Conservation (phyloP, 2,329 filamentous ascomycete genomes). For the Penicillium sp. region DNA sequence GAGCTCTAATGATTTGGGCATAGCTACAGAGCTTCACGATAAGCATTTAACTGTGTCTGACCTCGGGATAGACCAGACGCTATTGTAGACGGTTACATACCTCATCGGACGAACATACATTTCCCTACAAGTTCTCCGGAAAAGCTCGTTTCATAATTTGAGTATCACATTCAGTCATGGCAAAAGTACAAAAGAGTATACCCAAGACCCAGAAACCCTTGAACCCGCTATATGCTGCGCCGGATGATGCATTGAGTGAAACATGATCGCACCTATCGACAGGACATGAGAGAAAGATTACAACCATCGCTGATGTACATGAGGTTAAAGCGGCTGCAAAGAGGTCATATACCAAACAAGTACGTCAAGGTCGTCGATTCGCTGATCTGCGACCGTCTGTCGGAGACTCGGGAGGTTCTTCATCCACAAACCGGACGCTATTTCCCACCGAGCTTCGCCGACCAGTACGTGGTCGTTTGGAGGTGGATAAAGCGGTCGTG, state of each 20-base stretch:
- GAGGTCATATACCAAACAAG: constrained; percentile 13
- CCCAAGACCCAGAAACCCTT: constrained; percentile 10
- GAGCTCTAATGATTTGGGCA: neutral
- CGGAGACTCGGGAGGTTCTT: constrained; percentile 40
- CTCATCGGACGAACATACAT: neutral
- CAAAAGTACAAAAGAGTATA: constrained; percentile 19
- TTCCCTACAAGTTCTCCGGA: neutral
- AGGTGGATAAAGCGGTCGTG: constrained; percentile 20
- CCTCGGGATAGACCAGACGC: neutral
- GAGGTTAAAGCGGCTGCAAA: neutral
- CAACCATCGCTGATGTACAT: constrained; percentile 21
- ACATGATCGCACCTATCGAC: constrained; percentile 13
- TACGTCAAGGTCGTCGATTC: constrained; percentile 29
- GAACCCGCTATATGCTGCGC: constrained; percentile 23
- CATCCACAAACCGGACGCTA: constrained; percentile 42
- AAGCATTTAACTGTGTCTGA: constrained; percentile 1
- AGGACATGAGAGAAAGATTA: constrained; percentile 12
- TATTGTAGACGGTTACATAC: neutral
- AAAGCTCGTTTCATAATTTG: neutral
- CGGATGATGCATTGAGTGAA: constrained; percentile 22
- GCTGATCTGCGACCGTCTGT: constrained; percentile 38
- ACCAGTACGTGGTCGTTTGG: constrained; percentile 24
- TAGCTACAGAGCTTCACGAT: neutral
- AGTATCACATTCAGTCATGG: constrained; percentile 23
- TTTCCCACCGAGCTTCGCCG: constrained; percentile 31